A percentile compares a stretch with the other conserved stretches of the same genome.
Conservation (phyloP, 2,329 filamentous ascomycete species). For the Sporothrix protearum region DNA sequence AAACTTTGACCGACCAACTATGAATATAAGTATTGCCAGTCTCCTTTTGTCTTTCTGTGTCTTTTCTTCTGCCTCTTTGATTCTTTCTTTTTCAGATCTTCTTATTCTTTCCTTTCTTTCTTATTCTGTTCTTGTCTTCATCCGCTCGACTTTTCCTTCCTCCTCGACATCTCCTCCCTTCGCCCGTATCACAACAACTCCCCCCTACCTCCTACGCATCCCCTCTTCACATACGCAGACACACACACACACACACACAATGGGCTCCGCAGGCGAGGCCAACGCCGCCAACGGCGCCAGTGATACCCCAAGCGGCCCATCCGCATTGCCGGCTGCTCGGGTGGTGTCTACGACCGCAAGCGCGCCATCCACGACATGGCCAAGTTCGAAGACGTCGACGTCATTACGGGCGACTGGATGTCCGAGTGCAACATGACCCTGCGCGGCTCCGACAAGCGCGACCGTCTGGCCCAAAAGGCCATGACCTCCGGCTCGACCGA, state of each 20-base stretch:
- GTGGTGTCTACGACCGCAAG: slow-evolving; percentile 42
- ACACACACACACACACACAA: slow-evolving; percentile 1
- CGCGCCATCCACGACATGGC: slow-evolving; percentile 39
- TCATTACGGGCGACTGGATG: slow-evolving; percentile 37
- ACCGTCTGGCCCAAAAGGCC: slow-evolving; percentile 27
- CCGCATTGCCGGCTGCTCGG: slow-evolving; percentile 34
- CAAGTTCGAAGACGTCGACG: slow-evolving; percentile 34
- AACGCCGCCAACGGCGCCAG: slow-evolving; percentile 21
- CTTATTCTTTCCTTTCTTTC: neutral
- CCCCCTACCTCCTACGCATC: too few species aligned
- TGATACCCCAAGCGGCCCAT: slow-evolving; percentile 30
- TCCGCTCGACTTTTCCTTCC: neutral
- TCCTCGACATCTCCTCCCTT: too few species aligned
- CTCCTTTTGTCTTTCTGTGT: neutral
- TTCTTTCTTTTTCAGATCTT: neutral
- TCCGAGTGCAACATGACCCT: slow-evolving; percentile 38
- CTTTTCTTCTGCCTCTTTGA: neutral
- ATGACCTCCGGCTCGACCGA: slow-evolving; percentile 31
- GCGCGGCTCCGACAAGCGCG: slow-evolving; percentile 33
- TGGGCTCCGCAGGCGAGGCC: slow-evolving; percentile 23
- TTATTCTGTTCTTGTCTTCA: neutral
- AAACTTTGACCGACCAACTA: neutral
- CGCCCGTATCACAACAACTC: neutral
- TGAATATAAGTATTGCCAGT: slow-evolving; percentile 12
- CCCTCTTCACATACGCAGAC: too few species aligned